Evolutionary conservation across 2,329 filamentous ascomycete genomes (phyloP), one percentile per base, ranked within the genome.

Genomic region (Xylaria multiplex): DNA sequence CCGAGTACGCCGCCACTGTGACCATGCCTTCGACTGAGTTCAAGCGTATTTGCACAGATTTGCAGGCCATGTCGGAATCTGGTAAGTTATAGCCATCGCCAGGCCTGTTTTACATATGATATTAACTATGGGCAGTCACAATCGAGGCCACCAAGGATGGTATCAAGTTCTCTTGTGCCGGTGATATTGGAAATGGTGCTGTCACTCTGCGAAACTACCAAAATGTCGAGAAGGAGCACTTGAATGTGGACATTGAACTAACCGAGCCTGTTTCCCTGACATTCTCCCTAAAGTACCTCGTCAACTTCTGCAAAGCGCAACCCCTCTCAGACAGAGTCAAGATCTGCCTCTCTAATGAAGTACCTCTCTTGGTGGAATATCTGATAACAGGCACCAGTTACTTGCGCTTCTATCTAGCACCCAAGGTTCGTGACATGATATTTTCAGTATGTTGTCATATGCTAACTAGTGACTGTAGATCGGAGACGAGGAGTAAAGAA

Each of bases 231-330:
- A 97, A 98, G 84, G 90, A 93, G 54, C 88, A 92, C 9, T 85
- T 91, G 77, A 92, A 94, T 77, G 91, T 98, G 74, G 88, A 93
- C 71, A 97, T 99, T 79, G 89, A 93, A 77, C 89, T 99, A 68
- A 91, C 89, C 45, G 96, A 99, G 84, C 93, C 96, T 58, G 96
- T 99, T 67, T 87, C 92, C 42, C 88, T 99, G 70, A 98, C 95
- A 56, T 99, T 99, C 85, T 98, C 96, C 40, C 91, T 99, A 76
- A 99, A 99, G 85, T 99, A 99, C 83, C 90, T 99, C 2, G 93
- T 97, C 86, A 98, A 98, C 88, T 99, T 99, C 85, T 98, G 96
- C 91, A 99, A 99, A 85, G 96, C 96, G 40, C 91, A 93, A 70
- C 90, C 89, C 59, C 85, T 99, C 68, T 95, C 94, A 45, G 84